Percentiles rank a stretch among this genome's conserved stretches.
These are phyloP conservation scores for Phytophthora kernoviae DNA, from an alignment of 352 stramenopile species.

Conservation along the genomic window DNA sequence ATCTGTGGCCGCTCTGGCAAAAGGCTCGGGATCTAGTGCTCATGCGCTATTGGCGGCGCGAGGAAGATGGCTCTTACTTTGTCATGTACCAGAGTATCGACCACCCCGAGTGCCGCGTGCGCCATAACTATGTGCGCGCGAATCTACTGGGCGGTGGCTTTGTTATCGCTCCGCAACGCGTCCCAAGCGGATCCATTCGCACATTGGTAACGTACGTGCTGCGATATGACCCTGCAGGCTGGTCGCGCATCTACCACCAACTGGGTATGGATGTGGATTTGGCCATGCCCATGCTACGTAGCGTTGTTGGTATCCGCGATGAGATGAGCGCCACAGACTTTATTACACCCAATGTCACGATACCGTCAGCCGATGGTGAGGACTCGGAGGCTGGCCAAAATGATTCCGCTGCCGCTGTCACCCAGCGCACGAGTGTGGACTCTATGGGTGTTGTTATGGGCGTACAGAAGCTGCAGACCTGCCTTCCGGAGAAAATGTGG, in stretches of 20 bases:
- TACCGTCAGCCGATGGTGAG: slow-evolving; percentile 30
- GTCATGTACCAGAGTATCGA: slow-evolving; percentile 92
- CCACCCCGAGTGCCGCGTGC: slow-evolving; percentile 84
- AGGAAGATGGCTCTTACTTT: slow-evolving; percentile 90
- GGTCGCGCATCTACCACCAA: slow-evolving; percentile 85
- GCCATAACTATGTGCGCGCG: slow-evolving; percentile 86
- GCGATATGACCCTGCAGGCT: slow-evolving; percentile 80
- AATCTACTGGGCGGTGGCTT: slow-evolving; percentile 82
- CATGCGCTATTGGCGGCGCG: slow-evolving; percentile 88
- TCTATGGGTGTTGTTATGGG: slow-evolving; percentile 63
- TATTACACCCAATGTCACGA: slow-evolving; percentile 86
- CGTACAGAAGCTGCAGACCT: slow-evolving; percentile 73
- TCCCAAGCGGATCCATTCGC: slow-evolving; percentile 74
- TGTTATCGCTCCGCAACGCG: slow-evolving; percentile 85
- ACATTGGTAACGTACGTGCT: slow-evolving; percentile 86
- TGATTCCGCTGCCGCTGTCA: slow-evolving; percentile 14
- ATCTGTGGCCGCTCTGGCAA: slow-evolving; percentile 87
- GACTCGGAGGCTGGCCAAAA: slow-evolving; percentile 19
- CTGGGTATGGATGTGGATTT: slow-evolving; percentile 90
- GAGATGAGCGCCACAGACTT: slow-evolving; percentile 86
- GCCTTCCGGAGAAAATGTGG: slow-evolving; percentile 85
- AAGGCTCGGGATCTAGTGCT: slow-evolving; percentile 86
- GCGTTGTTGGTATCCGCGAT: slow-evolving; percentile 84
- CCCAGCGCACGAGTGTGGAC: slow-evolving; percentile 58
- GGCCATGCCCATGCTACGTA: slow-evolving; percentile 85